Evolutionary conservation across 768 basidiomycete species (phyloP).

Genomic region (Mycena maculata): DNA sequence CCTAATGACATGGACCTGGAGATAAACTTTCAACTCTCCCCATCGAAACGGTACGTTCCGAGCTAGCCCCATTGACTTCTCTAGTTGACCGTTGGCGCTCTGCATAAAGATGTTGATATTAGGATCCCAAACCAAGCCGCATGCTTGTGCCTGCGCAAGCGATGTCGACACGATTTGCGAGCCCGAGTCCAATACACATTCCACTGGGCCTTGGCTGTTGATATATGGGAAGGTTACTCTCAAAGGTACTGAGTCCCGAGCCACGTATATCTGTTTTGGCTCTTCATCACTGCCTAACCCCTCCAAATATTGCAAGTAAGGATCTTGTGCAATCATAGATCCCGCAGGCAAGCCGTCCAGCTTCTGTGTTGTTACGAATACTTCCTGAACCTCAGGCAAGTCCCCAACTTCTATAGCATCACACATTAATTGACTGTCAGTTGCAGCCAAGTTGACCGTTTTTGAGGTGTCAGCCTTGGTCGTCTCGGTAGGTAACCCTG

Average conservation of each 20-base stretch:
- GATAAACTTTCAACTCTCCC: slow-evolving; percentile 35
- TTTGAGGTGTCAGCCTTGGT: not conserved
- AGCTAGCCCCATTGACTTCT: slow-evolving; percentile 42
- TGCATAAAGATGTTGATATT: slow-evolving; percentile 42
- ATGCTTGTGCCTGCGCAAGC: slow-evolving; percentile 24
- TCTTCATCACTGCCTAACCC: not conserved
- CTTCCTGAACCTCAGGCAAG: slow-evolving; percentile 16
- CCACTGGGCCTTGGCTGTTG: slow-evolving; percentile 34
- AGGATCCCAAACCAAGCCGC: slow-evolving; percentile 35
- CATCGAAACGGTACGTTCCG: slow-evolving; percentile 41
- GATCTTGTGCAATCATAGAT: slow-evolving; percentile 22
- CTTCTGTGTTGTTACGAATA: slow-evolving; percentile 7
- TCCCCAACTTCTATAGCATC: slow-evolving; percentile 12
- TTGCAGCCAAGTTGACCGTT: not conserved
- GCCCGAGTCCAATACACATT: slow-evolving; percentile 42
- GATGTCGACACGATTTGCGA: slow-evolving; percentile 45
- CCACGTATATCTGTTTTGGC: slow-evolving; percentile 23
- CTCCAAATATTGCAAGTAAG: slow-evolving; percentile 22
- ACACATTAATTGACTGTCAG: not conserved
- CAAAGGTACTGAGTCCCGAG: slow-evolving; percentile 17
- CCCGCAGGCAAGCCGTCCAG: slow-evolving; percentile 20
- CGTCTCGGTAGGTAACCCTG: not conserved
- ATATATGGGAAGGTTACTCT: slow-evolving; percentile 29
- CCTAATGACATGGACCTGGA: slow-evolving; percentile 45
- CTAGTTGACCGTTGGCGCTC: slow-evolving; percentile 40